Evolutionary conservation across 345 rosid genomes (phyloP), one percentile per base, ranked within the genome.

Genomic region (Sapria himalayana): DNA sequence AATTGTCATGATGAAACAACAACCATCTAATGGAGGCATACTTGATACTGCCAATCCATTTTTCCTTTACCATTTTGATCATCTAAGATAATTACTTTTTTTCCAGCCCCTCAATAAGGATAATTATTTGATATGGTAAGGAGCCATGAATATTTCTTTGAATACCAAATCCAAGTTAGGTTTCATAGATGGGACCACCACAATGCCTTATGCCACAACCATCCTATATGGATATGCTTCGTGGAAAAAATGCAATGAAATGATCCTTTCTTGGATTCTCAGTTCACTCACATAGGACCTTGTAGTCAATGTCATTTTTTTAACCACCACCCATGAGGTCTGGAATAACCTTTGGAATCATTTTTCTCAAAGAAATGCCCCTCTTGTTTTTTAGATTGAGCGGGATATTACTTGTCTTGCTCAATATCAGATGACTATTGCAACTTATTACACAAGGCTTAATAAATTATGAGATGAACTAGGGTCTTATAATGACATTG

Each of bases 371-470:
- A 18, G 21, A 14, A 14, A 37, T 37, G 18, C 1, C 2, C 41
- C 20, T 0, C n/a, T 8, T 8, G 3, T 1, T 13, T 33, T 13
- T 7, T 5, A 3, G 14, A 7, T 3, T 7, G 3, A 33, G 1
- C 1, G 37, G 5, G 39, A 35, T 20, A 35, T 35, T 35, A 20
- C 19, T 35, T 35, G 39, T 2, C 39, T 35, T n/a, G 39, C 39
- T 35, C 39, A 35, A 35, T 17, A 35, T n/a, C 18, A 35, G 0
- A 35, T 35, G 41, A 37, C 22, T 37, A 10, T 37, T 37, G 41
- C 22, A 19, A 24, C 41, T 37, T 37, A 37, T 37, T 37, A 37
- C n/a, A 19, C 23, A 37, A 37, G 14, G 41, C 23, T 3, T 0
- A 35, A 35, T 14, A 35, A 35, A 35, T 35, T 35, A 35, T 35